Evolutionary conservation across 331 rosid species (phyloP).

Genomic region (Saraca asoca): DNA sequence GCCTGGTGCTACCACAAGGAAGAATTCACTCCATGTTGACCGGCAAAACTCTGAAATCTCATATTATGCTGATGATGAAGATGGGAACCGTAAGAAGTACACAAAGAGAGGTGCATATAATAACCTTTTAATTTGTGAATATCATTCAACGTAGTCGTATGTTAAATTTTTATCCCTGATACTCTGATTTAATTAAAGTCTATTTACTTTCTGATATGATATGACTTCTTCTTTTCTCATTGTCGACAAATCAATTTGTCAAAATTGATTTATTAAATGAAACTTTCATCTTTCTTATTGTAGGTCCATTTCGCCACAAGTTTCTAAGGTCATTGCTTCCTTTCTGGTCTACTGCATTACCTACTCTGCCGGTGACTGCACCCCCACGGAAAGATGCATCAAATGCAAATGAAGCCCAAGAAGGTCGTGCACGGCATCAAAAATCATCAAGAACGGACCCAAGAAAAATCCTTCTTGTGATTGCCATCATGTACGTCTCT

Average conservation of each 20-base stretch:
- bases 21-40: conserved; percentile 66
- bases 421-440: conserved; percentile 78
- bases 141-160: not conserved
- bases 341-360: conserved; percentile 90
- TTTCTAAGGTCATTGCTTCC: conserved; percentile 93
- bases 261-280: conserved; percentile 27
- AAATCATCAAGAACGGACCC: conserved; percentile 95
- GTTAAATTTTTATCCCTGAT: not conserved
- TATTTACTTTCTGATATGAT: conserved; percentile 3
- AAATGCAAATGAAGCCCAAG: conserved; percentile 59
- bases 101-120: conserved; percentile 70
- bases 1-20: conserved; percentile 97
- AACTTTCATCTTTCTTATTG: conserved; percentile 35
- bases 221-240: conserved; percentile 16
- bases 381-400: conserved; percentile 76
- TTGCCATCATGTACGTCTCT: conserved; percentile 80
- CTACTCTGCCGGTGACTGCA: conserved; percentile 90
- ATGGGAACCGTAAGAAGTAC: conserved; percentile 76
- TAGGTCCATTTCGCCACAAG: conserved; percentile 90
- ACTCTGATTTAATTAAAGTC: not conserved
- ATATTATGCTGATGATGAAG: conserved; percentile 97
- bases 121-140: not conserved
- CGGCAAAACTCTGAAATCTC: conserved; percentile 86
- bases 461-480: conserved; percentile 86
- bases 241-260: conserved; percentile 24